Percentiles rank a stretch among this genome's conserved stretches.
These are phyloP conservation scores for Arbutus unedo DNA, from an alignment of 148 eudicot genomes.

Conservation along the genomic window DNA sequence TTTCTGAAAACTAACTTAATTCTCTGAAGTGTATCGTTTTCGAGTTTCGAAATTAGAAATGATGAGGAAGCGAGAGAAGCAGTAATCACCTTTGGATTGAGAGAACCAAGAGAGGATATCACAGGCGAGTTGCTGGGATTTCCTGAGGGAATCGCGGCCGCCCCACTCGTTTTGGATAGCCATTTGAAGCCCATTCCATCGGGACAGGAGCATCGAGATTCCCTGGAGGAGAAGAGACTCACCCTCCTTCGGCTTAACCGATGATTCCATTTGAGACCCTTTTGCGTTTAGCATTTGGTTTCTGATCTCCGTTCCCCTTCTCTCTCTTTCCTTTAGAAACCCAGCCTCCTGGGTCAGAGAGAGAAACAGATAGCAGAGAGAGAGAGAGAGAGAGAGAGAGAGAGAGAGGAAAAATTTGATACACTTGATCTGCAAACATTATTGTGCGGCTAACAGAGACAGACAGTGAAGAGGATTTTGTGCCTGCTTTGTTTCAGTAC, in stretches of 20 bases:
- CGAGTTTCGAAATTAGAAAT: background rate
- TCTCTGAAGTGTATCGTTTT: no score
- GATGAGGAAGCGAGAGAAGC: background rate
- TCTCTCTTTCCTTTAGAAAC: background rate
- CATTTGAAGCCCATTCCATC: conserved; percentile 57
- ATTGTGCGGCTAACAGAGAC: no score
- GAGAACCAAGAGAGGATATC: conserved; percentile 48
- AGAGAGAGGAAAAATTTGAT: no score
- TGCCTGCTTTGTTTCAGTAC: no score
- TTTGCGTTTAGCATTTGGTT: background rate
- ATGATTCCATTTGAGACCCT: conserved; percentile 2
- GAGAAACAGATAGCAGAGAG: no score
- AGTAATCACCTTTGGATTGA: conserved; percentile 38
- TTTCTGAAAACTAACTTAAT: no score
- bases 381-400: no score
- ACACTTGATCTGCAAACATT: no score
- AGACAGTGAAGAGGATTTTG: no score
- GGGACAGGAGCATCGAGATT: conserved; percentile 30
- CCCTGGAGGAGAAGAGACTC: conserved; percentile 19
- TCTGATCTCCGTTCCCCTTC: background rate
- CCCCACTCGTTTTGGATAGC: conserved; percentile 65
- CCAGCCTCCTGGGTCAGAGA: no score
- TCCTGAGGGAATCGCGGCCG: conserved; percentile 48
- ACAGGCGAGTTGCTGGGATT: conserved; percentile 43
- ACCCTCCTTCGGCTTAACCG: background rate